Base-by-base conservation (phyloP, 306 rosid genomes). In the Senna siamea region DNA sequence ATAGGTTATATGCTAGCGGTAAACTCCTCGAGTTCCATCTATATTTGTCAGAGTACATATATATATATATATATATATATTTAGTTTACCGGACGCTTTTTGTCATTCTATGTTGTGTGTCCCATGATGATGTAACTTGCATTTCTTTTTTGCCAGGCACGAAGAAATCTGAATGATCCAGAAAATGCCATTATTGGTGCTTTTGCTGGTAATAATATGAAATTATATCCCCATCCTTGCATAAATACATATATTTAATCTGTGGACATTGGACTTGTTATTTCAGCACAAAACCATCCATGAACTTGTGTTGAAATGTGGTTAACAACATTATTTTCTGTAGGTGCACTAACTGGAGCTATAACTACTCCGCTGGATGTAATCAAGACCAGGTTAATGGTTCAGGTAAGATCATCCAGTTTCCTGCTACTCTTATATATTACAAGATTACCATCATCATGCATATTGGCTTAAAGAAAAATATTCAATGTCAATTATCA, bases 331-430 rank as follows among this genome's bases (percentile, higher is more conserved):
- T 59, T 66, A 35, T 68, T 68, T 72, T 66, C 70, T 35, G 57
- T 81, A 93, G 98, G 98, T 64, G 98, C 96, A 66, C 76, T 89
- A 78, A 93, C 98, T 63, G 98, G 97, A 78, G 98, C 97, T 57
- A 81, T 89, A 80, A 91, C 97, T 30, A 91, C 96, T 15, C 98
- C 98, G 15, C 98, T 93, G 65, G 98, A 89, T 80, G 98, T 93
- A 73, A 91, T 93, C 63, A 93, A 93, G 86, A 93, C 98, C 38
- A 85, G 97, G 84, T 73, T 93, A 51, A 93, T 91, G 98, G 76
- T 91, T 85, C 98, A 89, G 90, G 97, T 91, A 79, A 53, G 81
- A 52, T 53, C 69, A 74, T 64, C 71, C 17, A 50, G 51, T 57
- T 76, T 65, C 70, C 57, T 47, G 46, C 9, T 11, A 20, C 35